Conservation (phyloP, 305 asterid genomes). For the Solanum hybrid region DNA sequence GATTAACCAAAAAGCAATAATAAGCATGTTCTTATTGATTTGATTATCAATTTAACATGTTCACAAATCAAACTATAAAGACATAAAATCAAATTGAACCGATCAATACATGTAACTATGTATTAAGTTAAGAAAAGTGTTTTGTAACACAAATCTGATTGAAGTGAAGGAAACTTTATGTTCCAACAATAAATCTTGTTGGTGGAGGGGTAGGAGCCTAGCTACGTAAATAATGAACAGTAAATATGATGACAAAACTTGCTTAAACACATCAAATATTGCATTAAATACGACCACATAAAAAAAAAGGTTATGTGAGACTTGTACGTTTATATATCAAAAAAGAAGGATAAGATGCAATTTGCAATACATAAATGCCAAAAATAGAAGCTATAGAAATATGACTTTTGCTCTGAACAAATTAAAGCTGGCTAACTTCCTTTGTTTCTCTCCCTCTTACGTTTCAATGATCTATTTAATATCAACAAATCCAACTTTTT, state of each 20-base stretch:
- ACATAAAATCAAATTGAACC: background rate
- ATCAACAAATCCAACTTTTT: background rate
- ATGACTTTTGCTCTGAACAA: background rate
- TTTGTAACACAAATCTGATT: background rate
- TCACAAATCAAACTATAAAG: background rate
- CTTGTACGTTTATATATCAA: background rate
- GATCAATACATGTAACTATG: background rate
- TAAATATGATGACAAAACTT: background rate
- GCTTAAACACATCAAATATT: background rate
- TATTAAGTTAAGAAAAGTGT: background rate
- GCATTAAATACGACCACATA: background rate
- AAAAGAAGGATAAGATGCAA: background rate
- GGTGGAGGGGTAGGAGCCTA: background rate
- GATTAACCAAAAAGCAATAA: background rate
- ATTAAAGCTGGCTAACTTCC: background rate
- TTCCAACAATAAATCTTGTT: background rate
- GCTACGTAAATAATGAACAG: background rate
- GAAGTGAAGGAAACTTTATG: background rate
- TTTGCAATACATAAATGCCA: background rate
- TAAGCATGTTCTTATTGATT: no score
- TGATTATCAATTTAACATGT: no score
- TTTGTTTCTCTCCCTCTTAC: background rate
- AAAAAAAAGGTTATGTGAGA: background rate
- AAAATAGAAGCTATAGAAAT: background rate
- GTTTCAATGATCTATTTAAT: background rate